Base-by-base conservation (phyloP, 1,284 basidiomycete species). In the Ustilago hordei region DNA sequence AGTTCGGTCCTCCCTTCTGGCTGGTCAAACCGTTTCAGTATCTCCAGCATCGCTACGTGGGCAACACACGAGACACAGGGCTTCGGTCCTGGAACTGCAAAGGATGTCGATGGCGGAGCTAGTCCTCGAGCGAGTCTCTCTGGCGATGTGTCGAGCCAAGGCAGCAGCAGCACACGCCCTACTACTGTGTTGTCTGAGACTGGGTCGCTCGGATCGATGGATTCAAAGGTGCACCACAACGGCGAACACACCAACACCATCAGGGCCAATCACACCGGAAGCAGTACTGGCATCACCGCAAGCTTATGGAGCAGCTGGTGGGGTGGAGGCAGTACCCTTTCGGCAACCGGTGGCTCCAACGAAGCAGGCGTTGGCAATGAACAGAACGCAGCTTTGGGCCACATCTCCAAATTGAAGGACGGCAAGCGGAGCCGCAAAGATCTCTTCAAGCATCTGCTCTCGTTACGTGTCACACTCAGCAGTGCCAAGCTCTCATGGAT, bases 401-500 rank as follows among this genome's bases (percentile, higher is more conserved):
- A 81, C 43, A 56, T 76, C 13, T 39, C 60, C 9, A 64, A 67
- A 34, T 50, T 82, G 39, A 63, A 62, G 36, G 69, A 71, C 6
- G 61, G 56, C 54, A 79, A 73, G 55, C 58, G 75, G 32, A 67
- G 66, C 39, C 72, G 79, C 17, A 81, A 78, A 53, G 78, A 81
- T 12, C 72, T 82, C 31, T 89, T 90, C 69, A 95, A 93, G 82
- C 91, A 93, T 78, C 88, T 96, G 1, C 92, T 95, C 48, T 91
- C 92, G 1, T 87, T 97, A n/a, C 91, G 94, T 3, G 92, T 95
- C 0, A 92, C 94, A 80, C 88, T 96, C 1, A 93, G 93, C 4
- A 95, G 93, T 0, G 93, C 92, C 0, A 92, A 91, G 66, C 78
- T 95, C 17, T 87, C 89, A 0, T 95, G 93, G 91, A 91, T 95